Evolutionary conservation across 2,329 filamentous ascomycete genomes (phyloP), one percentile per base, ranked within the genome.

Genomic region (Emmonsiellopsis sp.): DNA sequence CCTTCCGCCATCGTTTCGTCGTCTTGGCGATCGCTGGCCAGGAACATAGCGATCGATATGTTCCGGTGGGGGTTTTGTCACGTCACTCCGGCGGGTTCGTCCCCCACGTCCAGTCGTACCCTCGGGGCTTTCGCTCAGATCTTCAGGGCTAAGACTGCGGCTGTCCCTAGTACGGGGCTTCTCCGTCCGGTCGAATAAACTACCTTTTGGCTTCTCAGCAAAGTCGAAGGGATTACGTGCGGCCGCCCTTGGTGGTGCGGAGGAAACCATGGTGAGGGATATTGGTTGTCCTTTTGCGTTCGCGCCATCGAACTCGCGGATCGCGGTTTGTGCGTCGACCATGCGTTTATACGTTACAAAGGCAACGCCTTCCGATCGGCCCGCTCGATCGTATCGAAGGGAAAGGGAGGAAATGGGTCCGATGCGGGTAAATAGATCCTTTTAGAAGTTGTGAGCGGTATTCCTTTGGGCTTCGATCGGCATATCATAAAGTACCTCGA

Each of bases 201-300:
- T 84, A 54, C 86, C 72, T 55, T 66, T 65, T 13, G 76, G 73
- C 53, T 70, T 72, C 57, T 78, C 72, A 27, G 75, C 74, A 48
- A 67, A 73, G 57, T 80, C 77, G 54, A 78, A 77, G 6, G 72
- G 68, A 59, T 76, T 74, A 53, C 73, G 68, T 17, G 68, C 63
- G 14, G 57, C 46, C 10, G 65, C 63, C 50, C 58, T 61, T 42
- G 53, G 60, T 42, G 71, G 64, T 53, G 59, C 60, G 71, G 59
- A 73, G n/a, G 83, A 77, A 42, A 92, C 68, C 34, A 92, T 74
- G 0, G 80, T 81, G 54, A 95, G 71, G 36, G 80, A 82, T 62
- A 95, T 95, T 3, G 88, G 89, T 71, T 92, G 88, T 48, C 87
- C 86, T 62, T 93, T 91, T 54, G 91, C 91, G 66, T 95, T 95